Conservation (phyloP, 129 eudicot species). For the Rutidosis leptorrhynchoides region DNA sequence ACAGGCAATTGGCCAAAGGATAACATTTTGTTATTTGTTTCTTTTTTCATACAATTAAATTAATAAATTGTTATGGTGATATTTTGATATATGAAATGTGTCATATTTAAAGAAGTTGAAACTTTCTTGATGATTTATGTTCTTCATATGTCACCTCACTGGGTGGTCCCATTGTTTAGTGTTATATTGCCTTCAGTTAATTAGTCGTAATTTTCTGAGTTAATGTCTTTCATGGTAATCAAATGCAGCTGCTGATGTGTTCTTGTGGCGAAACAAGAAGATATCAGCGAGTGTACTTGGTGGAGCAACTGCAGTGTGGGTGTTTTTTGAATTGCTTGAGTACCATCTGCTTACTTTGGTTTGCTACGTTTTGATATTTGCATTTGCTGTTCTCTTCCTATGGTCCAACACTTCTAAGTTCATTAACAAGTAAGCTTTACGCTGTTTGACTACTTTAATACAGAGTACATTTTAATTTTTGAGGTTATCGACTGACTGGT, state of each 20-base stretch:
- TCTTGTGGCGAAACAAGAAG: constrained; percentile 94
- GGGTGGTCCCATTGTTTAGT: background rate
- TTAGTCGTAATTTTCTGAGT: background rate
- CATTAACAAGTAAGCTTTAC: constrained; percentile 61
- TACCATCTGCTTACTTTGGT: constrained; percentile 75
- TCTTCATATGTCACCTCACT: background rate
- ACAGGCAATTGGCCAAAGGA: background rate
- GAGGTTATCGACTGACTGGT: constrained; percentile 16
- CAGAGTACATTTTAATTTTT: background rate
- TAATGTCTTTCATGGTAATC: constrained; percentile 8
- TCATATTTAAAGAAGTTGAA: background rate
- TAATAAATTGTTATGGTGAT: background rate
- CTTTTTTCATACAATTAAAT: too few species aligned
- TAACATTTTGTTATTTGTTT: too few species aligned
- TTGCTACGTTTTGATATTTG: constrained; percentile 60
- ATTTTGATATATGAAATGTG: background rate
- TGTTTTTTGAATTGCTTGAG: constrained; percentile 74
- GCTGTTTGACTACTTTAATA: background rate
- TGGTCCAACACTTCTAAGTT: constrained; percentile 78
- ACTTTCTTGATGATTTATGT: background rate
- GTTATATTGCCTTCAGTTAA: background rate
- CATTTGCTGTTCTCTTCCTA: constrained; percentile 63
- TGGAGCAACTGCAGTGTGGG: constrained; percentile 81
- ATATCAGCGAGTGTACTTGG: constrained; percentile 76
- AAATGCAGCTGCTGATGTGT: constrained; percentile 76